Conservation (phyloP, 179 eudicot species). For the Beta lomatogona region DNA sequence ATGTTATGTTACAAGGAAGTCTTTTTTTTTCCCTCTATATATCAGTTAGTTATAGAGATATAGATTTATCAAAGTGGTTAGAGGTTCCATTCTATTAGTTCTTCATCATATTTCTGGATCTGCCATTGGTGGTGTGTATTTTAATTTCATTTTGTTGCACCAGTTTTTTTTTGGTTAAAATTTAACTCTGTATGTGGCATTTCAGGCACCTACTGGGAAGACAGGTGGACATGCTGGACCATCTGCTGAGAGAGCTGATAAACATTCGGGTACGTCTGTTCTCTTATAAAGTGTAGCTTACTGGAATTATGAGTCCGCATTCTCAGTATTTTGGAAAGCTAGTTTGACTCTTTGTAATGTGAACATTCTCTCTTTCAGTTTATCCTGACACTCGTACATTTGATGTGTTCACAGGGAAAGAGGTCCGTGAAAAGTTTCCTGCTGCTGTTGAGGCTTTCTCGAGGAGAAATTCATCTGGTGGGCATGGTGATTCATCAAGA, state of each 20-base stretch:
- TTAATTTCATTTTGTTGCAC: neutral
- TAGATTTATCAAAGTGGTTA: too few relatives aligned
- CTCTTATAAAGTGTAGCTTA: neutral
- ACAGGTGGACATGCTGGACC: slow-evolving; percentile 70
- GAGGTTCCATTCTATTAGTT: too few relatives aligned
- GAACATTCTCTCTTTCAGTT: neutral
- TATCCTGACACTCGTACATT: neutral
- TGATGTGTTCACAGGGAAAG: slow-evolving; percentile 29
- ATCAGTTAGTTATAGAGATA: too few relatives aligned
- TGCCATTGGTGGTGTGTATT: too few relatives aligned
- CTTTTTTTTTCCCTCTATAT: too few relatives aligned
- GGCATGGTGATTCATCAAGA: slow-evolving; percentile 38
- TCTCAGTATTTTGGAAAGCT: neutral
- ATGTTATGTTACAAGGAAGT: too few relatives aligned
- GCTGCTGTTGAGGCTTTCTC: slow-evolving; percentile 35
- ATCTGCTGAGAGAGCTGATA: slow-evolving; percentile 69
- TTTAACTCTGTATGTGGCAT: slow-evolving; percentile 10
- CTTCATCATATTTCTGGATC: too few relatives aligned
- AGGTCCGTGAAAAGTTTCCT: slow-evolving; percentile 23
- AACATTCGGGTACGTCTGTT: slow-evolving; percentile 62
- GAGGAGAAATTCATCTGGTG: slow-evolving; percentile 34
- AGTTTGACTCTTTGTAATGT: neutral
- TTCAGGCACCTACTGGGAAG: slow-evolving; percentile 58
- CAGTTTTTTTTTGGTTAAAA: neutral
- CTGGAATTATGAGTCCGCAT: neutral